phyloP scores from a whole-genome alignment of 441 rosid species.

The Erodium trifolium region DNA sequence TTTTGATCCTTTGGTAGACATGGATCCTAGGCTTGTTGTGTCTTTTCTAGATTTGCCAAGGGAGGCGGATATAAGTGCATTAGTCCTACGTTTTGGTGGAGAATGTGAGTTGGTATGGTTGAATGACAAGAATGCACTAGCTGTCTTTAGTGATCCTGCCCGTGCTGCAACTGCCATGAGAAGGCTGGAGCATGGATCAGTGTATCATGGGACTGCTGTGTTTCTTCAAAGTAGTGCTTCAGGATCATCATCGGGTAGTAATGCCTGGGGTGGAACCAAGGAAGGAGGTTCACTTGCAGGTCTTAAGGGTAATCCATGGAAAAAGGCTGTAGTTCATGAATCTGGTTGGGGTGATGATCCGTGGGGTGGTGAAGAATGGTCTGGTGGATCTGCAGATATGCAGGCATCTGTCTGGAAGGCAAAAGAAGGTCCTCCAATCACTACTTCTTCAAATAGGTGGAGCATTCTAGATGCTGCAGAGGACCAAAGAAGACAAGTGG shows the following conservation, averaged over 20 bases:
- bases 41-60: conserved; percentile 88
- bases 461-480: conserved; percentile 55
- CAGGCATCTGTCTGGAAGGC: conserved; percentile 49
- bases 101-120: conserved; percentile 95
- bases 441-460: conserved; percentile 67
- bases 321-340: conserved; percentile 68
- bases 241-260: conserved; percentile 32
- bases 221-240: conserved; percentile 40
- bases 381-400: conserved; percentile 37
- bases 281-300: conserved; percentile 32
- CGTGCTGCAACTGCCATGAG: conserved; percentile 97
- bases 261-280: conserved; percentile 61
- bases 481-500: conserved; percentile 25
- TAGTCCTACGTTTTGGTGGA: conserved; percentile 88
- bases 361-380: conserved; percentile 71
- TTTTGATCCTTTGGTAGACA: conserved; percentile 76
- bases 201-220: conserved; percentile 62
- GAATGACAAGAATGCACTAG: conserved; percentile 93
- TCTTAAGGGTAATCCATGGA: conserved; percentile 68
- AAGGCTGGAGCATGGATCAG: conserved; percentile 91
- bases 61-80: conserved; percentile 80
- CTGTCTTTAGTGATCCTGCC: conserved; percentile 85
- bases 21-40: conserved; percentile 95
- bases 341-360: conserved; percentile 47
- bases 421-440: conserved; percentile 48